phyloP scores from a whole-genome alignment of 768 basidiomycete genomes.

The Austroboletus festivus region DNA sequence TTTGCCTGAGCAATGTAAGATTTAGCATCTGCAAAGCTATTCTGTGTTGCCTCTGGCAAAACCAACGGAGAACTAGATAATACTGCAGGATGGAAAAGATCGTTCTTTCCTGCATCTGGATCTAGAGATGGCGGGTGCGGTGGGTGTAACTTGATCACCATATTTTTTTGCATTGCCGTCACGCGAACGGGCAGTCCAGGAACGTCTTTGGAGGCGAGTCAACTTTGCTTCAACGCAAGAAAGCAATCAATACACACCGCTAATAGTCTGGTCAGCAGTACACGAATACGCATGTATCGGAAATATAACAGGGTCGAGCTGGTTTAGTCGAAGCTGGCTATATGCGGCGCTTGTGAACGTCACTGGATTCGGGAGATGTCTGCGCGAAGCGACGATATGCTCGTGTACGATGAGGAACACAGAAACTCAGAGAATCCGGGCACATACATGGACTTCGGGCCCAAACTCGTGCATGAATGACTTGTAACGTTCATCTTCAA shows the following conservation, averaged over 20 bases:
- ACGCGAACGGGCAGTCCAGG: constrained; percentile 46
- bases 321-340: constrained; percentile 67
- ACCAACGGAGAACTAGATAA: constrained; percentile 10
- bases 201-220: constrained; percentile 20
- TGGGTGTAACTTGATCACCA: constrained; percentile 35
- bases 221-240: neutral
- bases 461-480: constrained; percentile 71
- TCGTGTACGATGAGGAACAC: constrained; percentile 29
- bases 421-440: neutral
- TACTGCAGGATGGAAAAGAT: constrained; percentile 31
- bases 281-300: constrained; percentile 56
- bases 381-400: constrained; percentile 74
- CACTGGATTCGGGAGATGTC: constrained; percentile 58
- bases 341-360: constrained; percentile 74
- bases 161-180: too few relatives aligned
- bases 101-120: constrained; percentile 22
- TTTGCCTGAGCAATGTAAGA: neutral
- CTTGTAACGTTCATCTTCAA: constrained; percentile 67
- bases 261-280: constrained; percentile 38
- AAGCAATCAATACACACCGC: constrained; percentile 20
- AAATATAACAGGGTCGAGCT: constrained; percentile 74
- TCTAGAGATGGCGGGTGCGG: constrained; percentile 39
- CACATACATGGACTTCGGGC: constrained; percentile 55
- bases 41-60: constrained; percentile 30
- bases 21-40: constrained; percentile 40